Conservation (phyloP, 2,329 filamentous ascomycete species). For the Rhynchosporium agropyri region DNA sequence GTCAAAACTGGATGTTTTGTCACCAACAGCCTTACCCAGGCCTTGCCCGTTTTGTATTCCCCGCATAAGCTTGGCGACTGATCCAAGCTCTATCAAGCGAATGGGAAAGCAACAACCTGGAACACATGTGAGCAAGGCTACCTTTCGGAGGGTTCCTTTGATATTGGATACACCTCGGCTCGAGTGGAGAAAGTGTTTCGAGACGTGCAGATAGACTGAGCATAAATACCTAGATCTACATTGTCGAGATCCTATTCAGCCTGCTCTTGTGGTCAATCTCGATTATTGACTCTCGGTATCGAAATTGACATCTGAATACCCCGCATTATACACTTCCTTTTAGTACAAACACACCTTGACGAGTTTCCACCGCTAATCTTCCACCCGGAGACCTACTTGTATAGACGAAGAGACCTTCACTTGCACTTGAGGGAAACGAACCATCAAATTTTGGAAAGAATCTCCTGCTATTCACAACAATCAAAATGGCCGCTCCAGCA, state of each 20-base stretch:
- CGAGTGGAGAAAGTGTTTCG: no score
- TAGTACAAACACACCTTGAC: no score
- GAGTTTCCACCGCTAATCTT: no score
- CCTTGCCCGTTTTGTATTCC: not conserved
- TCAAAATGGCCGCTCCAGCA: slow-evolving; percentile 56
- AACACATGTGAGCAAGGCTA: slow-evolving; percentile 6
- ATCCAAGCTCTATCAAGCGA: not conserved
- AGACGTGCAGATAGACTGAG: not conserved
- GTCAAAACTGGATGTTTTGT: slow-evolving; percentile 9
- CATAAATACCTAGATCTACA: not conserved
- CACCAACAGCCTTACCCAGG: slow-evolving; percentile 18
- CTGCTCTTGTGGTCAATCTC: not conserved
- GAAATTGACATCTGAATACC: no score
- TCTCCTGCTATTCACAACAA: not conserved
- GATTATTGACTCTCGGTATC: no score
- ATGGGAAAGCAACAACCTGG: not conserved
- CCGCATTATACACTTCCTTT: no score
- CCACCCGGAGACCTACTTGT: no score
- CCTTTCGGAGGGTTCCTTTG: not conserved
- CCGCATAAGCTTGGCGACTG: not conserved
- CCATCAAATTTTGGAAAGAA: no score
- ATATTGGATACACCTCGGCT: no score
- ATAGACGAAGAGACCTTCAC: no score
- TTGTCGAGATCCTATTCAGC: no score
- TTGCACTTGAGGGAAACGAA: no score